Conservation (phyloP, 2,329 filamentous ascomycete genomes). For the Grosmannia penicillata region DNA sequence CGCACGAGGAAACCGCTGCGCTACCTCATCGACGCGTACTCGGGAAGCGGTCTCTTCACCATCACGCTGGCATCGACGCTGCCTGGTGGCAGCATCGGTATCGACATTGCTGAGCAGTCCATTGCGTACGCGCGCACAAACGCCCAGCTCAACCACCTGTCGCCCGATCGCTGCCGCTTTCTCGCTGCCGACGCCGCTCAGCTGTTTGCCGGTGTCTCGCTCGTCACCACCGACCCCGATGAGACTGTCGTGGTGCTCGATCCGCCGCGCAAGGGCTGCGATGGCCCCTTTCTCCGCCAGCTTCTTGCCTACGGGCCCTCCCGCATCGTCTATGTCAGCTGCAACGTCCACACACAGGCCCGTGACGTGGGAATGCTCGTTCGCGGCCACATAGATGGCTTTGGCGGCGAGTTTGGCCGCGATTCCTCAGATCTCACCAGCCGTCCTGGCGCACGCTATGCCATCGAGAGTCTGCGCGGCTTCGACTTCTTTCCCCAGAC, state of each 20-base stretch:
- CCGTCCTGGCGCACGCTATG: conserved; percentile 41
- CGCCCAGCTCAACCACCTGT: conserved; percentile 59
- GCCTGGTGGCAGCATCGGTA: conserved; percentile 66
- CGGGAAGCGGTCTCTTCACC: conserved; percentile 91
- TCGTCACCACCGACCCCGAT: conserved; percentile 45
- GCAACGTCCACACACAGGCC: conserved; percentile 96
- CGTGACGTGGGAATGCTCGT: conserved; percentile 83
- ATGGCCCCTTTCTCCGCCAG: conserved; percentile 69
- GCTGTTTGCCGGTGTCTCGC: conserved; percentile 58
- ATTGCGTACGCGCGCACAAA: conserved; percentile 71
- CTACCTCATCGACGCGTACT: conserved; percentile 95
- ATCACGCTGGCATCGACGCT: conserved; percentile 81
- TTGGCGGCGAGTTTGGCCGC: conserved; percentile 12
- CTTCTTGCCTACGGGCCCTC: conserved; percentile 62
- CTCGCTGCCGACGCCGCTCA: conserved; percentile 75
- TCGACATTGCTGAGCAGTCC: conserved; percentile 71
- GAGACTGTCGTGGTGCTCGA: conserved; percentile 92
- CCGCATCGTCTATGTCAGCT: conserved; percentile 85
- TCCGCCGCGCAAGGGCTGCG: conserved; percentile 91
- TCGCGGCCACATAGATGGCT: conserved; percentile 37
- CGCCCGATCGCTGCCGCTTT: conserved; percentile 57
- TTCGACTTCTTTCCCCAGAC: conserved; percentile 98
- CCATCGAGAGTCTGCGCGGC: conserved; percentile 78
- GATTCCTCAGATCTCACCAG: conserved; percentile 16
- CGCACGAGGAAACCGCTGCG: conserved; percentile 39